Evolutionary conservation across 2,329 filamentous ascomycete genomes (phyloP).

Genomic region (Xylaria hypoxylon): DNA sequence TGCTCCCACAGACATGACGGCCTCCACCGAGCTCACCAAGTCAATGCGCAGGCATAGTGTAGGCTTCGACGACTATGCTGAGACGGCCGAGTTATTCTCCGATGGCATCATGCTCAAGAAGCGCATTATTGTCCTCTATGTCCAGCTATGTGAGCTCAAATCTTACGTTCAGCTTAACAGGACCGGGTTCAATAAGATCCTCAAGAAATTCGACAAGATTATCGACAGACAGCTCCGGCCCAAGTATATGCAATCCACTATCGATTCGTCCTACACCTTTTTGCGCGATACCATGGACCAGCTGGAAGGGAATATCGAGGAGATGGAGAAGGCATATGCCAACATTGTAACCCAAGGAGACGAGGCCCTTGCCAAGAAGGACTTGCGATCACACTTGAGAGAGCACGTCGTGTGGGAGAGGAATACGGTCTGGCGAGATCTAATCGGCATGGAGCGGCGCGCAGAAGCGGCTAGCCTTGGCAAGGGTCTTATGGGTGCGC

Average conservation of each 20-base stretch:
- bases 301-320: constrained; percentile 77
- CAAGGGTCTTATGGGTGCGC: constrained; percentile 81
- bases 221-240: constrained; percentile 83
- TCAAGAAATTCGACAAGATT: constrained; percentile 99
- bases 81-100: constrained; percentile 75
- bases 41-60: constrained; percentile 72
- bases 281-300: constrained; percentile 75
- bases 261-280: constrained; percentile 87
- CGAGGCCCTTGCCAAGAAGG: constrained; percentile 78
- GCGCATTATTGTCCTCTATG: constrained; percentile 86
- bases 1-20: constrained; percentile 67
- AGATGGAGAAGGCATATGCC: constrained; percentile 84
- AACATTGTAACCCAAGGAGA: constrained; percentile 86
- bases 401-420: constrained; percentile 99
- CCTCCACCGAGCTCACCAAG: constrained; percentile 70
- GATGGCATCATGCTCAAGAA: constrained; percentile 91
- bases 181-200: constrained; percentile 93
- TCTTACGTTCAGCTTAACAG: constrained; percentile 96
- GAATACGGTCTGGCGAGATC: constrained; percentile 98
- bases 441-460: constrained; percentile 97
- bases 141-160: constrained; percentile 93
- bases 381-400: constrained; percentile 87
- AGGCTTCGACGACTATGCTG: constrained; percentile 81
- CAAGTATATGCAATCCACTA: constrained; percentile 78
- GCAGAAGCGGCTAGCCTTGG: constrained; percentile 94